These are phyloP conservation scores for Globisporangium megalacanthum DNA, from an alignment of 352 stramenopile species.

Conservation along the genomic window DNA sequence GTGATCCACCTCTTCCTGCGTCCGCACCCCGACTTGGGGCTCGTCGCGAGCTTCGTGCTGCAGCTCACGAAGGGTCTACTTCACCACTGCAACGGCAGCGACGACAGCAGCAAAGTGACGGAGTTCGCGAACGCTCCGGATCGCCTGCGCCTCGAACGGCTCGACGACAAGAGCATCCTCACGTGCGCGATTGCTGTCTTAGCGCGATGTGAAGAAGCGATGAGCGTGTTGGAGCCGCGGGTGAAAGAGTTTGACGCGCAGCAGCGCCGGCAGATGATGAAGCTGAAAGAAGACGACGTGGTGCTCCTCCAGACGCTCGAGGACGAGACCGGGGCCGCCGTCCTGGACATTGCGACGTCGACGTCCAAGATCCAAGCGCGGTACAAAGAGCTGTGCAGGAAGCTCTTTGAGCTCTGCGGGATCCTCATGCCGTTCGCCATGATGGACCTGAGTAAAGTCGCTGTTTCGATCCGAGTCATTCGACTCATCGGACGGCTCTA, in stretches of 20 bases:
- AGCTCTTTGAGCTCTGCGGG: slow-evolving; percentile 29
- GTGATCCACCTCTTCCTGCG: slow-evolving; percentile 29
- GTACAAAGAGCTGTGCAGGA: slow-evolving; percentile 29
- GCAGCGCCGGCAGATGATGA: slow-evolving; percentile 27
- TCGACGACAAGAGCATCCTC: slow-evolving; percentile 31
- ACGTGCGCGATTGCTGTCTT: slow-evolving; percentile 28
- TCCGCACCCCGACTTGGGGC: slow-evolving; percentile 13
- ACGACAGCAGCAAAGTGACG: slow-evolving; percentile 12
- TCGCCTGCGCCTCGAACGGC: slow-evolving; percentile 15
- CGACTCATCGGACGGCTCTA: slow-evolving; percentile 38
- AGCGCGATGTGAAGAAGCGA: slow-evolving; percentile 22
- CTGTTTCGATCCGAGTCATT: slow-evolving; percentile 34
- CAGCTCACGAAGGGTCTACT: slow-evolving; percentile 30
- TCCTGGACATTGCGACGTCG: slow-evolving; percentile 19
- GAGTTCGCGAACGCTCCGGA: slow-evolving; percentile 7
- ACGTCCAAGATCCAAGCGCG: slow-evolving; percentile 13
- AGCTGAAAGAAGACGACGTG: slow-evolving; percentile 35
- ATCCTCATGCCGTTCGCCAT: slow-evolving; percentile 38
- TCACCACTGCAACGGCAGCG: slow-evolving; percentile 24
- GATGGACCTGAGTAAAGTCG: slow-evolving; percentile 32
- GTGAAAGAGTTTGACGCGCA: slow-evolving; percentile 35
- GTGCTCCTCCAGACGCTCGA: slow-evolving; percentile 30
- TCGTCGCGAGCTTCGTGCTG: slow-evolving; percentile 19
- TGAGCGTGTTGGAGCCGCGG: slow-evolving; percentile 20
- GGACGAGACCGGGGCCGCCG: slow-evolving; percentile 24